phyloP scores from a whole-genome alignment of 192 early-diverging fungal genomes.

The Dissophora ornata region DNA sequence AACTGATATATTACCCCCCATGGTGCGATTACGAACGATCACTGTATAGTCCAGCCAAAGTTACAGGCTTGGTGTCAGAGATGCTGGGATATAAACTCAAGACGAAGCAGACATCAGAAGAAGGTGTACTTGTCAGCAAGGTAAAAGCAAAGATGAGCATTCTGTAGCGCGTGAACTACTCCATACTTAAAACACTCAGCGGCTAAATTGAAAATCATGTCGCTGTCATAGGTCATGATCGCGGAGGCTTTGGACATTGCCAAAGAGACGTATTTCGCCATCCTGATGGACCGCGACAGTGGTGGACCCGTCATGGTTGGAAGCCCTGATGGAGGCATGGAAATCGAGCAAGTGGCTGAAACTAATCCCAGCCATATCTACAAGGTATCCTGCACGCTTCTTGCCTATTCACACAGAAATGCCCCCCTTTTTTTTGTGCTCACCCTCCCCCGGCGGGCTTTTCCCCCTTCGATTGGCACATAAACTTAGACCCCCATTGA shows the following conservation, averaged over 20 bases:
- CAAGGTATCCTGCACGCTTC: too few relatives aligned
- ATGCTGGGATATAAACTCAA: slow-evolving; percentile 52
- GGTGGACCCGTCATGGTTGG: slow-evolving; percentile 45
- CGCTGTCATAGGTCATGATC: slow-evolving; percentile 32
- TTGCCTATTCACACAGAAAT: too few relatives aligned
- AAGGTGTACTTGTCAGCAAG: slow-evolving; percentile 46
- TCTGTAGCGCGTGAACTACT: not conserved
- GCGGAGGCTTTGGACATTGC: slow-evolving; percentile 43
- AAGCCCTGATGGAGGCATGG: slow-evolving; percentile 39
- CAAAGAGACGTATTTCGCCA: slow-evolving; percentile 49
- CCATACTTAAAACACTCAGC: too few relatives aligned
- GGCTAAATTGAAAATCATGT: not conserved
- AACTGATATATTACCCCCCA: too few relatives aligned
- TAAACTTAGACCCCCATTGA: slow-evolving; percentile 23
- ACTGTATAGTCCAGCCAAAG: slow-evolving; percentile 43
- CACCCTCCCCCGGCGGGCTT: too few relatives aligned
- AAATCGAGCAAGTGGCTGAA: slow-evolving; percentile 44
- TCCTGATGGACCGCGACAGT: slow-evolving; percentile 48
- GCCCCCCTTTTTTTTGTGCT: too few relatives aligned
- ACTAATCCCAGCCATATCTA: slow-evolving; percentile 24
- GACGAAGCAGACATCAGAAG: slow-evolving; percentile 35
- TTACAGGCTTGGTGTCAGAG: slow-evolving; percentile 30
- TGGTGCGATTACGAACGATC: too few relatives aligned
- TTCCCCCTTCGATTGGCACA: too few relatives aligned
- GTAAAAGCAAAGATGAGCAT: slow-evolving; percentile 5